These are phyloP conservation scores for Pseudonitzschia pungens DNA, from an alignment of 108 stramenopile species.

Conservation along the genomic window DNA sequence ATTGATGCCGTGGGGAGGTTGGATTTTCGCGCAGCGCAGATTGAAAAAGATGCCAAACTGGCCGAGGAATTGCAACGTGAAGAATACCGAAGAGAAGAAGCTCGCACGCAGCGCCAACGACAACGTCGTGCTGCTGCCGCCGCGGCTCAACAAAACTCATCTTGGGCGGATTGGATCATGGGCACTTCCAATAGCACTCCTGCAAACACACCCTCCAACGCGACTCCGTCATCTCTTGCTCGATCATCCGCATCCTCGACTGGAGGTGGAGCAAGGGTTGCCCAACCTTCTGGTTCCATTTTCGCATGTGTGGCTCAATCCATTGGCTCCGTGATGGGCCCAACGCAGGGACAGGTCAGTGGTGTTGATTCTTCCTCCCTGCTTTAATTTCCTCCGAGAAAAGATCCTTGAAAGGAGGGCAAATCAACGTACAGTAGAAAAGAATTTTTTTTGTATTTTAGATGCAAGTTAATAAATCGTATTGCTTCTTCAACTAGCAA, in stretches of 20 bases:
- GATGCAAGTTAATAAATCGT: too few relatives aligned
- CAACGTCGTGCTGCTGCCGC: not conserved
- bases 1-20: not conserved
- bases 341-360: not conserved
- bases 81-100: slow-evolving; percentile 1
- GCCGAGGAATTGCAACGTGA: slow-evolving; percentile 8
- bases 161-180: slow-evolving; percentile 10
- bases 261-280: slow-evolving; percentile 11
- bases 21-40: slow-evolving; percentile 7
- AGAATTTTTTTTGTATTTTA: too few relatives aligned
- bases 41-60: slow-evolving; percentile 4
- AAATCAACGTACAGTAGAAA: not conserved
- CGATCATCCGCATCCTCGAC: not conserved
- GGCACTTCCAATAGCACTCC: not conserved
- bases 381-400: not conserved
- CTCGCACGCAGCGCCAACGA: not conserved
- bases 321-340: not conserved
- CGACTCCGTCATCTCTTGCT: not conserved
- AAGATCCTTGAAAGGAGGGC: not conserved
- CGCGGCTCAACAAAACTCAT: not conserved
- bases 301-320: slow-evolving; percentile 14
- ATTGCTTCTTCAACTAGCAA: too few relatives aligned
- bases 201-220: not conserved
- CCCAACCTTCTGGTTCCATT: not conserved
- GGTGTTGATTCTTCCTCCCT: slow-evolving; percentile 14